Evolutionary conservation across 2,329 filamentous ascomycete genomes (phyloP).

Genomic region (Myriosclerotinia curreyana): DNA sequence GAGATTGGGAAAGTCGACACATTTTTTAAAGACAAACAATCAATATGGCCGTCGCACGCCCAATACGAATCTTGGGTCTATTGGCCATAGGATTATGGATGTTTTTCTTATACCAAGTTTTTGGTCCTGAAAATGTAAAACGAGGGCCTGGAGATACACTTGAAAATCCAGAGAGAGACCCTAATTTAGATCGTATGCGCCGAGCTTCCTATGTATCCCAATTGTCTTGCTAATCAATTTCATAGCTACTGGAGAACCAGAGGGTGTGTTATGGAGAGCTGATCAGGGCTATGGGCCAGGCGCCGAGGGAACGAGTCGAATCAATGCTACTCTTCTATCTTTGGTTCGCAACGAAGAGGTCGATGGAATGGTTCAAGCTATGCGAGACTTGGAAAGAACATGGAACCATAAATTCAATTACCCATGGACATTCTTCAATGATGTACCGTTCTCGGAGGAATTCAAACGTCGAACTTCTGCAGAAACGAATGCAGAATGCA

Average conservation of each 20-base stretch:
- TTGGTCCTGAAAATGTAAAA: slow-evolving; percentile 53
- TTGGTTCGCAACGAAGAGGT: slow-evolving; percentile 92
- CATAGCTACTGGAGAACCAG: slow-evolving; percentile 77
- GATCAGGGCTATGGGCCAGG: slow-evolving; percentile 75
- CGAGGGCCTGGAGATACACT: slow-evolving; percentile 45
- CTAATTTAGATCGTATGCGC: slow-evolving; percentile 77
- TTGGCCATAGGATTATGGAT: slow-evolving; percentile 70
- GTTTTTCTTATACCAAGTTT: slow-evolving; percentile 75
- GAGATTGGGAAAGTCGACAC: slow-evolving; percentile 18
- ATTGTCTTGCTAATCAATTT: slow-evolving; percentile 23
- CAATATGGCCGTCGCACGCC: slow-evolving; percentile 80
- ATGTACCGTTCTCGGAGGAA: slow-evolving; percentile 86
- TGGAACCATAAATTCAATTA: slow-evolving; percentile 99
- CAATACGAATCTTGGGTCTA: slow-evolving; percentile 74
- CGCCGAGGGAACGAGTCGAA: slow-evolving; percentile 72
- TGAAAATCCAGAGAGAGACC: slow-evolving; percentile 70
- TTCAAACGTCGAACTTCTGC: slow-evolving; percentile 82
- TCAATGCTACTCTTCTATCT: slow-evolving; percentile 88
- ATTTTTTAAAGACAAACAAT: slow-evolving; percentile 27
- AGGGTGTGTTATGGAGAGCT: slow-evolving; percentile 69
- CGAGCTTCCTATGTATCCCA: neutral
- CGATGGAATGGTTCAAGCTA: slow-evolving; percentile 77
- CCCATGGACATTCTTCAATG: slow-evolving; percentile 99
- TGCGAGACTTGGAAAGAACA: slow-evolving; percentile 86
- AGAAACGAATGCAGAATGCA: slow-evolving; percentile 82